Evolutionary conservation across 192 early-diverging fungal genomes (phyloP), one percentile per base, ranked within the genome.

Genomic region (Geranomyces michiganensis): DNA sequence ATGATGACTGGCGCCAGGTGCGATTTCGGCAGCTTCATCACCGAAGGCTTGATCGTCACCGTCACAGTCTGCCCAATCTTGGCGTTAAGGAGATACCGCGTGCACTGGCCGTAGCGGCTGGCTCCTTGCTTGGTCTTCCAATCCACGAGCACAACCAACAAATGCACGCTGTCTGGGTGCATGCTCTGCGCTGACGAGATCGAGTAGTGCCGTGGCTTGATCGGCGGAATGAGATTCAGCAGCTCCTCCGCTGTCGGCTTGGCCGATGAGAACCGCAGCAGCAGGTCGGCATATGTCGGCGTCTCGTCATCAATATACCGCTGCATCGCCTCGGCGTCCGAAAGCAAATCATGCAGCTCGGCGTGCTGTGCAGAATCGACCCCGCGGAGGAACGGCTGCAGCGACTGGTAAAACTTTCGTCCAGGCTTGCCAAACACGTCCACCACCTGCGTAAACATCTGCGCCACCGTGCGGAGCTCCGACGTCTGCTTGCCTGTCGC

Each of bases 191-290:
- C 90, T 13, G 95, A 97, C 12, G 96, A 91, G 71, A 98, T 98
- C n/a, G 96, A 98, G 86, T 98, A 98, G 74, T 95, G 94, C 69
- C 96, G 90, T 48, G 96, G 94, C 79, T 97, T 98, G 85, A 97
- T 94, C 31, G 87, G 81, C 10, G 94, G 84, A 63, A 98, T 86
- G 66, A 92, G 75, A 46, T 77, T 79, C 2, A 93, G 81, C 32
- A 98, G 81, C 53, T 90, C 86, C 53, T 87, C 81, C 51, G 94
- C 74, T 31, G 87, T 72, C 29, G 92, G 92, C 45, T 87, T 86
- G 19, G 91, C 93, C 21, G 93, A 92, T 14, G 89, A 80, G 79
- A 96, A 97, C 80, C 92, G 92, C 30, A 85, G 82, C 58, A 98
- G 83, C 17, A 97, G 65, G 36, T 98, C 96, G 31, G 90, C 94